A percentile compares a stretch with the other conserved stretches of the same genome.
These are phyloP conservation scores for Penium margaritaceum DNA, from an alignment of 139 green algal species.

Conservation along the genomic window DNA sequence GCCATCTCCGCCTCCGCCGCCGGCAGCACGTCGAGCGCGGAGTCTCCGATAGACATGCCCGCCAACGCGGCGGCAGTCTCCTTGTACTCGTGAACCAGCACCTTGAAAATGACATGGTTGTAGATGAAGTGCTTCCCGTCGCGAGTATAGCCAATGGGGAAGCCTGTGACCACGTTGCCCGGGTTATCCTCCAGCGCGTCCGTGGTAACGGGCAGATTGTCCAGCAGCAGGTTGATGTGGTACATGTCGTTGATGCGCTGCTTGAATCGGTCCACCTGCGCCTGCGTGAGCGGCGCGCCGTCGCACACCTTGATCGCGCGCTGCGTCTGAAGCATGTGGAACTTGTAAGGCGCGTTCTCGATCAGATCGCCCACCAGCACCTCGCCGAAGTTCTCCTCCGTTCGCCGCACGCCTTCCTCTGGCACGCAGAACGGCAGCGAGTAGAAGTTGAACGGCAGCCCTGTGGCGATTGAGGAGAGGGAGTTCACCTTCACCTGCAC, in stretches of 20 bases:
- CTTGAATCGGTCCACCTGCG: constrained; percentile 45
- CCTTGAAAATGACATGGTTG: constrained; percentile 75
- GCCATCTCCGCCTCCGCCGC: no score
- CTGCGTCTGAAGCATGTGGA: constrained; percentile 62
- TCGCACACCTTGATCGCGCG: constrained; percentile 33
- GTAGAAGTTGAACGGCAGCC: constrained; percentile 91
- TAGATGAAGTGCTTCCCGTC: constrained; percentile 74
- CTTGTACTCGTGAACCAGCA: constrained; percentile 70
- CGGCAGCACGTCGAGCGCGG: constrained; percentile 7
- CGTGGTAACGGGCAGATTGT: constrained; percentile 90
- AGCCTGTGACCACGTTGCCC: constrained; percentile 65
- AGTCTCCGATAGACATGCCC: neutral
- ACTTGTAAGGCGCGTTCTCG: constrained; percentile 85
- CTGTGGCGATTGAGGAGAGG: constrained; percentile 77
- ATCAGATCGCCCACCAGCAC: constrained; percentile 78
- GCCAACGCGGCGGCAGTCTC: constrained; percentile 39
- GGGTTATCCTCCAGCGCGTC: constrained; percentile 60
- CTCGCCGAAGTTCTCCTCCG: constrained; percentile 81
- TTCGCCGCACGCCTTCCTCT: constrained; percentile 62
- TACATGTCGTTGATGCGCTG: constrained; percentile 77
- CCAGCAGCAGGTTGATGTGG: constrained; percentile 81
- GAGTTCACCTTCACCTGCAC: constrained; percentile 65
- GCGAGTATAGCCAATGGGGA: constrained; percentile 66
- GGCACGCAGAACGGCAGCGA: constrained; percentile 86
- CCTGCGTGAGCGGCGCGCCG: constrained; percentile 13